A percentile compares a stretch with the other conserved stretches of the same genome.
Evolutionary conservation across 2,329 filamentous ascomycete genomes (phyloP).

Genomic region (Xenoacremonium recifei): DNA sequence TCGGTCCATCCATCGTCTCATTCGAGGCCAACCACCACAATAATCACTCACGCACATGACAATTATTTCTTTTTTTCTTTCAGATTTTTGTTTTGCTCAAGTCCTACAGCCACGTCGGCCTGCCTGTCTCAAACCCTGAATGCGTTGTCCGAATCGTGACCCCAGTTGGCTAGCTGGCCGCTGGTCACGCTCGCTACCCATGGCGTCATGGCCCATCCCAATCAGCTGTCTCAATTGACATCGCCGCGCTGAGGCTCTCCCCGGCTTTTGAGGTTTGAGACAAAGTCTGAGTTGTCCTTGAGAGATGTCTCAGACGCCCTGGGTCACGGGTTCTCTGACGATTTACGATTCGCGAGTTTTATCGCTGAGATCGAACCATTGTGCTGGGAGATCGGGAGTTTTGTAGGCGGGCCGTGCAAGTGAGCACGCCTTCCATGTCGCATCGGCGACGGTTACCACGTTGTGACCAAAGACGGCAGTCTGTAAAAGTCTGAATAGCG

Average conservation of each 20-base stretch:
- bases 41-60: neutral
- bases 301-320: neutral
- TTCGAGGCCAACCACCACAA: conserved; percentile 4
- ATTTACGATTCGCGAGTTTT: neutral
- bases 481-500: too few relatives aligned
- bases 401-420: too few relatives aligned
- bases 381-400: too few relatives aligned
- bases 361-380: too few relatives aligned
- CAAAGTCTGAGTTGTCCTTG: conserved; percentile 15
- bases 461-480: too few relatives aligned
- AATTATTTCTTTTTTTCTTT: conserved; percentile 2
- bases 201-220: conserved; percentile 15
- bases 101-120: neutral
- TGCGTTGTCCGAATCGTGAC: conserved; percentile 13
- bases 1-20: conserved; percentile 9
- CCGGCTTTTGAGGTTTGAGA: conserved; percentile 2
- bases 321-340: neutral
- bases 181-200: conserved; percentile 20
- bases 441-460: too few relatives aligned
- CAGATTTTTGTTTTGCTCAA: neutral
- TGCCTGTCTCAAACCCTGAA: neutral
- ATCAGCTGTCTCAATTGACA: conserved; percentile 26
- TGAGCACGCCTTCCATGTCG: too few relatives aligned
- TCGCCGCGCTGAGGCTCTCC: conserved; percentile 2
- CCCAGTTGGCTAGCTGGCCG: neutral